Evolutionary conservation across 2,329 filamentous ascomycete species (phyloP), one percentile per base, ranked within the genome.

Genomic region (Penicillium sp.): DNA sequence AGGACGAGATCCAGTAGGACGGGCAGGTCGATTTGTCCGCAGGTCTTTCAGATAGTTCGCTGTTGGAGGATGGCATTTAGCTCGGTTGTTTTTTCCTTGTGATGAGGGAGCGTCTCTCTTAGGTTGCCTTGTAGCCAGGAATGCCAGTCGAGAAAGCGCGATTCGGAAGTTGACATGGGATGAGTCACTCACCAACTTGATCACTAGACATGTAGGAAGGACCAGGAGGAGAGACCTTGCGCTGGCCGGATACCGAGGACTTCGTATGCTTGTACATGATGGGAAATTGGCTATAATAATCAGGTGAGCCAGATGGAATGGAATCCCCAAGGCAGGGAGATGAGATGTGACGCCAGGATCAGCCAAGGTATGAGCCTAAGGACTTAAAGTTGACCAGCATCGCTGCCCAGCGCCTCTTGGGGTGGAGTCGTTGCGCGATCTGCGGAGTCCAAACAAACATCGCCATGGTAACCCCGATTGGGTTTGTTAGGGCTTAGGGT

Each of bases 1-100:
- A 39, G 85, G 85, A 51, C 85, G 76, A 42, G 85, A 85, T 54
- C 85, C 85, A 47, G 77, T 83, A 5, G 85, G 85, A 57, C 85
- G 79, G 6, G 79, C 71, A 49, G 80, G 79, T 51, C 81, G 80
- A 66, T 82, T 84, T 52, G 75, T 78, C 61, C 85, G 82, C 23
- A 87, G 79, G 56, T 85, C 82, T 58, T 81, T 79, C 43, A 87
- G 75, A 68, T 86, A 87, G 53, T 73, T 79, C 54, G 81, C 84
- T 87, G 69, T 60, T 58, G 47, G 34, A 21, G 39, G 26, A 43
- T 42, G 21, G 28, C 34, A 50, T 62, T 43, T 55, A 65, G 56
- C 16, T 23, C 6, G 11, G 11, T 19, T 19, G 7, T 9, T 37
- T 8, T 4, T 5, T 9, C 13, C 2, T n/a, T n/a, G 19, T 23